Evolutionary conservation across 495 filamentous ascomycete genomes (phyloP), one percentile per base, ranked within the genome.

Genomic region (Letharia columbiana): DNA sequence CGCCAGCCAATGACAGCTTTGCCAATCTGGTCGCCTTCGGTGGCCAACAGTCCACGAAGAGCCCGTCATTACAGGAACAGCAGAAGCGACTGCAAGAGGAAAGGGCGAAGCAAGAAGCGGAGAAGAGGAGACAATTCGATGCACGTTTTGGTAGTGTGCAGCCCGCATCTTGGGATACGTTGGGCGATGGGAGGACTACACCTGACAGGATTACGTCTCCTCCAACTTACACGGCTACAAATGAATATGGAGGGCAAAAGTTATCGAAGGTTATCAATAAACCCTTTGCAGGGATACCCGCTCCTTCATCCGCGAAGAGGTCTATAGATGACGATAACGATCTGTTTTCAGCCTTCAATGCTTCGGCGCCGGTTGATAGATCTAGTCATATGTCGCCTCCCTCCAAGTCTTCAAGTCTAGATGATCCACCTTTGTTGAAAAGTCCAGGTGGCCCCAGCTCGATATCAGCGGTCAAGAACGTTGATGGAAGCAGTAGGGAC

Each of bases 21-120:
- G 89, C 92, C 68, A 91, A 89, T 71, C 80, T 98, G 28, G 87
- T 97, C 31, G 88, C 85, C 54, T 90, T 93, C 66, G 85, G 84
- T 58, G 77, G 84, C 17, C 81, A 85, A n/a, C 89, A 89, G 70
- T 71, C 79, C 76, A 75, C 57, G n/a, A 86, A 82, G 73, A 92
- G 87, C 66, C 77, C 96, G 0, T 89, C 88, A 3, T 81, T 98
- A 9, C 82, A 88, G 64, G 91, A 98, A 73, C 90, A 90, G 66
- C 93, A 97, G 75, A 89, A 86, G 77, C 83, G 82, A 63, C 74
- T 96, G 58, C 85, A 90, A 70, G 89, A 89, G 50, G 88, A 94
- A 75, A 91, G 84, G 73, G 81, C 82, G 8, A 86, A 80, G 71
- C 87, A 91, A 71, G 89, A 91, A 62, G 88, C 86, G 49, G 89